Evolutionary conservation across 2,329 filamentous ascomycete genomes (phyloP).

Genomic region (Blastomyces percursus): DNA sequence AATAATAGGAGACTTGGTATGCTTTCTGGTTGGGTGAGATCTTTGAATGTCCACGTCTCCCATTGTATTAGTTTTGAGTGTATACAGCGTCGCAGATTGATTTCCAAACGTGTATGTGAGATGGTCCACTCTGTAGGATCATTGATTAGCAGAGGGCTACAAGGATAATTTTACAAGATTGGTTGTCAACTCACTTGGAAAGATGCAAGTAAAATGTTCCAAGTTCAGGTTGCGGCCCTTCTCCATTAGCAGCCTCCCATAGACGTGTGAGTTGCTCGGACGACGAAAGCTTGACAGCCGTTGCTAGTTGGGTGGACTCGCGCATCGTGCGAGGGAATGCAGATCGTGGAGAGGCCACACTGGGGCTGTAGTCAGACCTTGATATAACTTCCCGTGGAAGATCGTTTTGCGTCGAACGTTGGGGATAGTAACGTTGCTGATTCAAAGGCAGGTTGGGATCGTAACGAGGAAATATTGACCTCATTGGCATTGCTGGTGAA

Average conservation of each 20-base stretch:
- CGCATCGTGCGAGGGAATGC: not conserved
- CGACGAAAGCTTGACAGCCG: conserved; percentile 24
- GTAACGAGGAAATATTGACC: conserved; percentile 38
- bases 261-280: conserved; percentile 30
- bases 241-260: conserved; percentile 39
- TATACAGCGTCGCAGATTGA: conserved; percentile 35
- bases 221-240: conserved; percentile 23
- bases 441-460: conserved; percentile 28
- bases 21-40: conserved; percentile 31
- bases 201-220: conserved; percentile 32
- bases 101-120: conserved; percentile 36
- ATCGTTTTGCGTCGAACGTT: conserved; percentile 13
- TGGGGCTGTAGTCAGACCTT: conserved; percentile 21
- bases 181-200: conserved; percentile 25
- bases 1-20: conserved; percentile 34
- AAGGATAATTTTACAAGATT: not conserved
- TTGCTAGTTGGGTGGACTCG: not conserved
- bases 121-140: conserved; percentile 25
- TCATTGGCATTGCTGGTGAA: conserved; percentile 24
- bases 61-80: conserved; percentile 32
- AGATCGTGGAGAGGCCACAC: conserved; percentile 6
- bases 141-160: conserved; percentile 13
- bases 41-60: conserved; percentile 34
- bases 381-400: conserved; percentile 11
- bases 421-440: conserved; percentile 30